Conservation (phyloP, 78 protist genomes). For the Isochrysis galbana region DNA sequence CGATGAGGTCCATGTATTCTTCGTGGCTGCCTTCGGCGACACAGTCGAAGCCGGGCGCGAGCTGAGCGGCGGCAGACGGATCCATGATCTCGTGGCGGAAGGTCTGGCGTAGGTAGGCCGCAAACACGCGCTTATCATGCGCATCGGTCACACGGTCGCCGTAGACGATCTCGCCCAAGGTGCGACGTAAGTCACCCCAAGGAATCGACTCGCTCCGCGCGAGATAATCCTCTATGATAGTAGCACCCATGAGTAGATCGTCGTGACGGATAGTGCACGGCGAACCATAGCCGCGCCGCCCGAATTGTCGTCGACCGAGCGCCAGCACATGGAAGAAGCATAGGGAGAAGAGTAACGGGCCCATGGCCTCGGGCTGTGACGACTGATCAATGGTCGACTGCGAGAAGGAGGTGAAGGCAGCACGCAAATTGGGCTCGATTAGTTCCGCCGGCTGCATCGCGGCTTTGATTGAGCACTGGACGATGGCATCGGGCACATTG, state of each 20-base stretch:
- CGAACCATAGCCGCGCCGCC: conserved; percentile 55
- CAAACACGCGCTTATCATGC: conserved; percentile 34
- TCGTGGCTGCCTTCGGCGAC: conserved; percentile 26
- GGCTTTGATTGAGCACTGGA: conserved; percentile 57
- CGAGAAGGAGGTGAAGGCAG: conserved; percentile 50
- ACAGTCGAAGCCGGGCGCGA: conserved; percentile 31
- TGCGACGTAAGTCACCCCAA: conserved; percentile 56
- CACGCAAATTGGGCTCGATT: conserved; percentile 40
- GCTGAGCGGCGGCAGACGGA: neutral
- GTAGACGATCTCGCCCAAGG: conserved; percentile 62
- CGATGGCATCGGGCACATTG: conserved; percentile 61
- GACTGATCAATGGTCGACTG: conserved; percentile 47
- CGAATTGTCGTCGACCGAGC: conserved; percentile 83
- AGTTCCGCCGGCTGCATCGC: conserved; percentile 74
- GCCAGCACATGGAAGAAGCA: conserved; percentile 69
- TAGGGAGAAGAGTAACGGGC: conserved; percentile 57
- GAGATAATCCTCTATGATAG: conserved; percentile 40
- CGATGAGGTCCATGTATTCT: conserved; percentile 17
- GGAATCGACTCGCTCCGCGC: conserved; percentile 48
- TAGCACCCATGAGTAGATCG: conserved; percentile 37
- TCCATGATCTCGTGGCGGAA: conserved; percentile 39
- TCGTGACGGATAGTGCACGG: conserved; percentile 46
- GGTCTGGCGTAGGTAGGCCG: conserved; percentile 37
- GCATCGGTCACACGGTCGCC: conserved; percentile 67
- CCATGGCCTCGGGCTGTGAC: conserved; percentile 20